Conservation (phyloP, 1,284 basidiomycete genomes). For the Cryptococcus neoformans region DNA sequence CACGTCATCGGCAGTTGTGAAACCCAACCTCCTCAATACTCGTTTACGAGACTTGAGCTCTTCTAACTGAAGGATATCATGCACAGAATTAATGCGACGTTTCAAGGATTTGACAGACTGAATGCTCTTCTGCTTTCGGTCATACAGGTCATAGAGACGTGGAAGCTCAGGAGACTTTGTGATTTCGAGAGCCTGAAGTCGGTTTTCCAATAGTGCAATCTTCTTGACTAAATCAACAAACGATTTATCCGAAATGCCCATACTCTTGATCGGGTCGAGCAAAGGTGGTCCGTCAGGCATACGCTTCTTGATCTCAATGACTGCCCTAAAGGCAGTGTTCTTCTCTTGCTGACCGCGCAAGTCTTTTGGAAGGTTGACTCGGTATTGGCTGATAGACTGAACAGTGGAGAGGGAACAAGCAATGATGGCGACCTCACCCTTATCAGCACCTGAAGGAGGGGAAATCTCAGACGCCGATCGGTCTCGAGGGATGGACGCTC, state of each 20-base stretch:
- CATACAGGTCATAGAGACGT: conserved; percentile 74
- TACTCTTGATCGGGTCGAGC: conserved; percentile 90
- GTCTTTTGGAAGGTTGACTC: conserved; percentile 88
- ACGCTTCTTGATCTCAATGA: conserved; percentile 82
- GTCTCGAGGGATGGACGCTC: conserved; percentile 64
- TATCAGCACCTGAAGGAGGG: conserved; percentile 67
- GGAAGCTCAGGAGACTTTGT: conserved; percentile 72
- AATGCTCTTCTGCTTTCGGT: conserved; percentile 70
- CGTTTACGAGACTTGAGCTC: conserved; percentile 96
- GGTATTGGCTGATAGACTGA: conserved; percentile 79
- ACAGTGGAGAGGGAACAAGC: conserved; percentile 86
- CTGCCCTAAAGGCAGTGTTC: conserved; percentile 82
- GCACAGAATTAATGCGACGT: conserved; percentile 81
- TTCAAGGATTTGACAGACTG: conserved; percentile 71
- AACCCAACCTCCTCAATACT: conserved; percentile 85
- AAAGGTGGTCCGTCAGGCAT: conserved; percentile 84
- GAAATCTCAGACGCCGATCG: conserved; percentile 61
- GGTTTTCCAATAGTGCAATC: conserved; percentile 82
- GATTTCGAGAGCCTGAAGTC: conserved; percentile 69
- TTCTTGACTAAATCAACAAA: conserved; percentile 89
- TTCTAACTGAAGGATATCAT: conserved; percentile 92
- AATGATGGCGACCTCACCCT: conserved; percentile 80
- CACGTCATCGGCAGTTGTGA: conserved; percentile 84
- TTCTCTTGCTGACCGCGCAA: conserved; percentile 70
- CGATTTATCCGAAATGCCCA: conserved; percentile 93